Percentiles rank a stretch among this genome's conserved stretches.
Evolutionary conservation across 1,284 basidiomycete species (phyloP).

Genomic region (Marasmius oreades): DNA sequence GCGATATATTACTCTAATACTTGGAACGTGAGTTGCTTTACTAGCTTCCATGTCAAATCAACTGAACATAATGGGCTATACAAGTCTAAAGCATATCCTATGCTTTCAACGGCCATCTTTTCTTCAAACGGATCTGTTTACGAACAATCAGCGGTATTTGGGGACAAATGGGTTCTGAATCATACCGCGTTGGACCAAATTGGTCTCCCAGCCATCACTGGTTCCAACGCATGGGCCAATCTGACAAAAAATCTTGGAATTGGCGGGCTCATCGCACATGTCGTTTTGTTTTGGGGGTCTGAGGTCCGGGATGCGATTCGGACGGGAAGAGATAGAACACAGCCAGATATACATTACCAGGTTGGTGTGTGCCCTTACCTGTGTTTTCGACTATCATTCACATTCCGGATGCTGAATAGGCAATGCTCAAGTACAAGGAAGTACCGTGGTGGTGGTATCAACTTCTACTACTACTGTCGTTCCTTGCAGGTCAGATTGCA

Average conservation of each 20-base stretch:
- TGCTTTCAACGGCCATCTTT: slow-evolving; percentile 63
- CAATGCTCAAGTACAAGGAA: slow-evolving; percentile 50
- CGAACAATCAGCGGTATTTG: slow-evolving; percentile 39
- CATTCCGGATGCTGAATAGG: slow-evolving; percentile 17
- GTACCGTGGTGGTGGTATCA: slow-evolving; percentile 54
- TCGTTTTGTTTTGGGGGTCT: slow-evolving; percentile 55
- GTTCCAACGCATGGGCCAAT: slow-evolving; percentile 58
- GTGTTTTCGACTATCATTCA: neutral
- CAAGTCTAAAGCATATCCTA: slow-evolving; percentile 53
- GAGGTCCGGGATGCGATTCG: slow-evolving; percentile 50
- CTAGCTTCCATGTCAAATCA: neutral
- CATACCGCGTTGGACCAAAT: slow-evolving; percentile 49
- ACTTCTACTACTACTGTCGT: slow-evolving; percentile 43
- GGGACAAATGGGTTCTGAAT: slow-evolving; percentile 36
- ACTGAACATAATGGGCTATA: neutral
- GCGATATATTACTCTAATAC: slow-evolving; percentile 57
- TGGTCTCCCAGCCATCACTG: slow-evolving; percentile 49
- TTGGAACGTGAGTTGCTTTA: slow-evolving; percentile 49
- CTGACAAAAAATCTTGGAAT: slow-evolving; percentile 51
- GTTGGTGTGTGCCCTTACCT: slow-evolving; percentile 29
- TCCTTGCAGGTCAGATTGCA: slow-evolving; percentile 48
- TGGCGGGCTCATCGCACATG: slow-evolving; percentile 61
- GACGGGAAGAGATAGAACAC: slow-evolving; percentile 38
- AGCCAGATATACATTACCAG: slow-evolving; percentile 56
- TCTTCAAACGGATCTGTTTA: neutral